Evolutionary conservation across 164 flowering plant species (phyloP), one percentile per base, ranked within the genome.

Genomic region (Vitis rotundifolia): DNA sequence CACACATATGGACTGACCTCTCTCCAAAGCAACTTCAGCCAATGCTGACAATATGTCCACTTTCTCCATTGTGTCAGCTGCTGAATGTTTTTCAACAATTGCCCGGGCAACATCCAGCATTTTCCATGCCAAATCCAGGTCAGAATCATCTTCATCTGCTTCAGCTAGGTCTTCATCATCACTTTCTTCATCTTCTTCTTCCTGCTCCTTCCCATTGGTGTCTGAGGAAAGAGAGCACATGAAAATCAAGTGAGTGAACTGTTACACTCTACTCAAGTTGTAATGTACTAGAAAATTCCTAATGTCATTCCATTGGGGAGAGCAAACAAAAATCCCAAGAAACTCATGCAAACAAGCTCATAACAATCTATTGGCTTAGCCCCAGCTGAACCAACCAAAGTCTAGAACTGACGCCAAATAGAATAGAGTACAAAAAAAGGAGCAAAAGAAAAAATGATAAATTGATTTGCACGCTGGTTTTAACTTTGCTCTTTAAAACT

Each of bases 121-220:
- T 77, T 92, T 91, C 98, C 98, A 96, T 29, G 99, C 94, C 72
- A 96, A 84, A 82, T 96, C 99, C 70, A 96, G 79, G 79, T 96
- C 99, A 79, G 97, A 85, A 22, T 92, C 99, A 71, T 93, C 99
- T 77, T 93, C 98, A 73, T 88, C 97, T 68, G 74, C 94, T 70
- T 90, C 96, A 61, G 81, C 84, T 37, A 76, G 59, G 56, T 91
- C 93, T 59, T 88, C 97, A 71, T 7, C 81, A 70, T 93, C 97
- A 78, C 87, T 81, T 59, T 68, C 92, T 9, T 81, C 86, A 9
- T 75, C 82, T 60, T 78, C 86, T 48, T 85, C 90, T 74, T 84
- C 85, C 68, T 78, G 70, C 52, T 81, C 86, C 67, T 81, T 78
- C 52, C 68, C 83, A 62, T 71, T 76, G 54, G 78, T 67, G 66